Percentiles rank a stretch among this genome's conserved stretches.
These are phyloP conservation scores for Cladosporium sp. DNA, from an alignment of 2,329 filamentous ascomycete species.

Conservation along the genomic window DNA sequence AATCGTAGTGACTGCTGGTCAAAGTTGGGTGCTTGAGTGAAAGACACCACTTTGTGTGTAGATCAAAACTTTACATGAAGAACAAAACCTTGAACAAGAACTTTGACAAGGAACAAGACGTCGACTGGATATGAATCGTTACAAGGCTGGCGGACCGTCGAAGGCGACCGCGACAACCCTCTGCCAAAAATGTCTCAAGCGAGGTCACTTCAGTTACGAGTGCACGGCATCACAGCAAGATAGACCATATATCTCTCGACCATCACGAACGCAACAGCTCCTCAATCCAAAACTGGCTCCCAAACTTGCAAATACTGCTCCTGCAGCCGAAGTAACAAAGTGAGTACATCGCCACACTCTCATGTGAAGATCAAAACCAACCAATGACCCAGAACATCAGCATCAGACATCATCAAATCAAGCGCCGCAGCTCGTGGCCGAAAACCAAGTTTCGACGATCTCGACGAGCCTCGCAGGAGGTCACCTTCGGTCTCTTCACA, in stretches of 20 bases:
- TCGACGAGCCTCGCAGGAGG: not conserved
- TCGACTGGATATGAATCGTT: constrained; percentile 28
- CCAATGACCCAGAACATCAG: not conserved
- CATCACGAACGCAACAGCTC: constrained; percentile 88
- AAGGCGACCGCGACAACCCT: constrained; percentile 73
- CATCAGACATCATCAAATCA: constrained; percentile 10
- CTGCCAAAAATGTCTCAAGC: constrained; percentile 93
- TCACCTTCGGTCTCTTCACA: constrained; percentile 24
- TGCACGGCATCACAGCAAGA: constrained; percentile 81
- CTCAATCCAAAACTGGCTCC: constrained; percentile 82
- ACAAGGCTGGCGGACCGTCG: constrained; percentile 37
- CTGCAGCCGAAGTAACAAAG: constrained; percentile 56
- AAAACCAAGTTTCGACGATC: constrained; percentile 1
- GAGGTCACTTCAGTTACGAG: constrained; percentile 98
- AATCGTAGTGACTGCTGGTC: too few species aligned
- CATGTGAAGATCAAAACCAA: not conserved
- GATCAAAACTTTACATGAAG: too few species aligned
- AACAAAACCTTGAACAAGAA: too few species aligned
- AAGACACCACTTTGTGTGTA: too few species aligned
- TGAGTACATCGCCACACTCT: constrained; percentile 27
- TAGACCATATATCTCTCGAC: constrained; percentile 81
- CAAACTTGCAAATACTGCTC: constrained; percentile 70
- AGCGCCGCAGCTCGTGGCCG: constrained; percentile 1
- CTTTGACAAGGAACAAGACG: too few species aligned
- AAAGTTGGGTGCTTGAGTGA: too few species aligned